A percentile compares a stretch with the other conserved stretches of the same genome.
phyloP scores from a whole-genome alignment of 75 land plant species.

The Cupressus sempervirens region DNA sequence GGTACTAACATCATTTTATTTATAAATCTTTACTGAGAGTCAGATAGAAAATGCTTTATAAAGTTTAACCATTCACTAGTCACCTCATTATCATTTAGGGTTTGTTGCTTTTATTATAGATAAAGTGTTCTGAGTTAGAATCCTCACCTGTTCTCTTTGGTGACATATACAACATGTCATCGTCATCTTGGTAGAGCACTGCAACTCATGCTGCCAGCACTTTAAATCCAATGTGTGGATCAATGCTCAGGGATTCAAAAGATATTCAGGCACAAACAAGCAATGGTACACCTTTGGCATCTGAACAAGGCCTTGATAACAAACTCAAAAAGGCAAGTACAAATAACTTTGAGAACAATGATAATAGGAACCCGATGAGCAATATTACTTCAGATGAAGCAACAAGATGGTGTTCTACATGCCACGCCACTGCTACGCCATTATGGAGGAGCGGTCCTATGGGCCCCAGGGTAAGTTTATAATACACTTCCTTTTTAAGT shows the following conservation, averaged over 20 bases:
- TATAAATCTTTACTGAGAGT: too few relatives aligned
- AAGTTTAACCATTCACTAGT: too few relatives aligned
- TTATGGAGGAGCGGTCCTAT: slow-evolving; percentile 87
- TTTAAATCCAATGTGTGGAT: neutral
- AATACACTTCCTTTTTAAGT: neutral
- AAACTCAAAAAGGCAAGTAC: neutral
- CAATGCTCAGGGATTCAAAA: neutral
- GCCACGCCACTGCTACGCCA: slow-evolving; percentile 78
- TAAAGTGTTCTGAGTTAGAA: neutral
- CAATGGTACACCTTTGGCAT: neutral
- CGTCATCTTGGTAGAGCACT: neutral
- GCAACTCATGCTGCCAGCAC: neutral
- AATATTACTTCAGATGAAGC: neutral
- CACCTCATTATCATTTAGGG: too few relatives aligned
- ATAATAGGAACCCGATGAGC: neutral
- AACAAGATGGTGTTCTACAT: slow-evolving; percentile 60
- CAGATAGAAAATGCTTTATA: neutral
- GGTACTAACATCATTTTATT: neutral
- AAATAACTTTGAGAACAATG: neutral
- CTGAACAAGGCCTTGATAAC: neutral
- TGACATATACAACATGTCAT: neutral
- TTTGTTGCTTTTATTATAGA: neutral
- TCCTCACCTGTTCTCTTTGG: neutral
- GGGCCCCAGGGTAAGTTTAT: slow-evolving; percentile 63
- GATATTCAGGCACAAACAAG: neutral